A percentile compares a stretch with the other conserved stretches of the same genome.
These are phyloP conservation scores for Fonsecaea monophora DNA, from an alignment of 2,329 filamentous ascomycete genomes.

Conservation along the genomic window DNA sequence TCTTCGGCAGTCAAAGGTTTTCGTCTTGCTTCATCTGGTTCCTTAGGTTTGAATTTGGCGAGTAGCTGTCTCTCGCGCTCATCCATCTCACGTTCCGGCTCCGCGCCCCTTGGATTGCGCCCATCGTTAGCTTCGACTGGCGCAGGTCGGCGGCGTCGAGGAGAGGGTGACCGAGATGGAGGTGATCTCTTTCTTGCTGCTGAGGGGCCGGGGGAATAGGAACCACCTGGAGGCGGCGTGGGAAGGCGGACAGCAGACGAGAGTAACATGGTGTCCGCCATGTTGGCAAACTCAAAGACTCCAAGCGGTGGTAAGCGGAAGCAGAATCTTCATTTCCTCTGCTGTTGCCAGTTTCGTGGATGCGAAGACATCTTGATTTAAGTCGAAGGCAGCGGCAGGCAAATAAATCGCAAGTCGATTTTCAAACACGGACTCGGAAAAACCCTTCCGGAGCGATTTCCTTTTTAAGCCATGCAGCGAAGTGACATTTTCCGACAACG, in stretches of 20 bases:
- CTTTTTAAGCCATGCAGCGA: conserved; percentile 10
- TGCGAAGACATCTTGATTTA: not conserved
- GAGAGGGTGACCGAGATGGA: conserved; percentile 60
- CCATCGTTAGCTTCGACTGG: conserved; percentile 45
- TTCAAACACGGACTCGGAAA: conserved; percentile 15
- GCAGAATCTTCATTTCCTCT: conserved; percentile 1
- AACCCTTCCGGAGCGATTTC: conserved; percentile 9
- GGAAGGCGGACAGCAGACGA: conserved; percentile 66
- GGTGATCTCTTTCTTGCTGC: conserved; percentile 64
- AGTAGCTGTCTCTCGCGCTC: conserved; percentile 59
- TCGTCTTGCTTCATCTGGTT: conserved; percentile 53
- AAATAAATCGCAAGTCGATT: conserved; percentile 6
- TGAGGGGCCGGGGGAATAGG: conserved; percentile 56
- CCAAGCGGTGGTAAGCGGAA: not conserved
- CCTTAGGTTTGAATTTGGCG: conserved; percentile 61
- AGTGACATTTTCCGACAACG: conserved; percentile 18
- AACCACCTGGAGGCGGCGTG: conserved; percentile 59
- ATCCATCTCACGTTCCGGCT: conserved; percentile 57
- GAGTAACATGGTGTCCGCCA: conserved; percentile 55
- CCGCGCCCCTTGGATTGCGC: conserved; percentile 43
- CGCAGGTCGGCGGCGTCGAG: conserved; percentile 57
- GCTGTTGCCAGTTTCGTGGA: not conserved
- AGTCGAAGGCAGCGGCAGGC: conserved; percentile 4
- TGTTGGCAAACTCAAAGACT: conserved; percentile 32
- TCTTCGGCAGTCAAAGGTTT: conserved; percentile 74